Evolutionary conservation across 1,139 yeast species (phyloP), one percentile per base, ranked within the genome.

Genomic region (Hanseniaspora sp.): DNA sequence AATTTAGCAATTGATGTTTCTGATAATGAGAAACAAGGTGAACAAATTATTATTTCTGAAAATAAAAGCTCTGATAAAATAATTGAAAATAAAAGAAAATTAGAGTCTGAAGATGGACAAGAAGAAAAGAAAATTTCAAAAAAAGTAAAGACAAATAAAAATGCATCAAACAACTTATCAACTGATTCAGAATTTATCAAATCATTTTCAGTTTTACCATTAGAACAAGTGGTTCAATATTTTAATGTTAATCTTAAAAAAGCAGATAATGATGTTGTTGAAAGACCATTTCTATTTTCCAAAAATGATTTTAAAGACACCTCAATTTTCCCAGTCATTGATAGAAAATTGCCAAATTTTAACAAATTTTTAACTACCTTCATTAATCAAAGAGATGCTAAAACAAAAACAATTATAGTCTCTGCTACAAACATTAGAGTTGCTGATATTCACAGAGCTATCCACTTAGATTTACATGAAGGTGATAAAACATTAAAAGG

Each of bases 401-500:
- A 51, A 39, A 51, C 54, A 7, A 51, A 51, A 31, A 62, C 65
- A 2, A 57, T 67, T 8, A 56, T 67, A 1, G 56, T 67, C 29
- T 61, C 66, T 3, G 58, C 63, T 59, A 63, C 70, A 3, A 67
- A 67, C 54, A 61, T 66, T 39, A 59, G 70, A 56, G 69, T 67
- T 9, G 70, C 70, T 0, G 69, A 67, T 55, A 59, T 66, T 1
- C 83, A 83, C 4, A 73, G 80, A 1, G 62, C 62, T 49, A 57
- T 51, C 9, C 56, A 42, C 76, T 83, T 9, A 61, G 48, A 31
- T 29, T 33, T 23, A 6, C 47, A 48, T 2, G 37, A 48, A n/a
- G 15, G 13, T 18, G 29, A 35, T 6, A 44, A 38, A 23, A 2
- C 17, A 3, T 28, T 53, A 15, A 52, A 52, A 37, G 55, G 38